Conservation (phyloP, 1,139 yeast genomes). For the Ogataea hybrid region DNA sequence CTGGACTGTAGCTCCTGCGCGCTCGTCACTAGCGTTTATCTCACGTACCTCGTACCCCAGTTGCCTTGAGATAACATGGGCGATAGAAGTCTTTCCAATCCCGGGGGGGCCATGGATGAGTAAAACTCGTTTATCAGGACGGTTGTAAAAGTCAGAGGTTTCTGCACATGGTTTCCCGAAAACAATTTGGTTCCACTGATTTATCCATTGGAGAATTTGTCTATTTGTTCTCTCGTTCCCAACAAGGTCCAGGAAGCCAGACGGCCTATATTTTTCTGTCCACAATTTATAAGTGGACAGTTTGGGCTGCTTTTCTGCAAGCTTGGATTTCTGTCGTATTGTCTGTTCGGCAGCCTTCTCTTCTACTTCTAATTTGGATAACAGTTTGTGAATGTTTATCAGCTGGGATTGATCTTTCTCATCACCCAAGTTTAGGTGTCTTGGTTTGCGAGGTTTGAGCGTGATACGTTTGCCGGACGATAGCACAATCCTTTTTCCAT, state of each 20-base stretch:
- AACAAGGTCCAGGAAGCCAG: conserved; percentile 61
- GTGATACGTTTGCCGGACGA: conserved; percentile 18
- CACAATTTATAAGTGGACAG: conserved; percentile 37
- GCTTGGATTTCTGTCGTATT: conserved; percentile 6
- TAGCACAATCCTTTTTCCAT: conserved; percentile 9
- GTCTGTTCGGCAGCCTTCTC: conserved; percentile 29
- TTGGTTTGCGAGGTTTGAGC: conserved; percentile 12
- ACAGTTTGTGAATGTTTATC: conserved; percentile 19
- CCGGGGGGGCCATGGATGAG: conserved; percentile 94
- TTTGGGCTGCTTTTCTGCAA: conserved; percentile 12
- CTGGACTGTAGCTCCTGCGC: conserved; percentile 52
- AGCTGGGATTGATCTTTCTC: conserved; percentile 9
- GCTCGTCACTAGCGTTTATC: conserved; percentile 86
- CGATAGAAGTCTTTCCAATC: conserved; percentile 89
- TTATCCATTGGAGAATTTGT: conserved; percentile 70
- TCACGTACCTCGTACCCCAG: conserved; percentile 81
- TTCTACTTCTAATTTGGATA: conserved; percentile 17
- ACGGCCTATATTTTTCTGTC: conserved; percentile 88
- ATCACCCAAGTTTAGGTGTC: background rate
- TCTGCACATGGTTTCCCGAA: conserved; percentile 36
- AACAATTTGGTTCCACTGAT: conserved; percentile 74
- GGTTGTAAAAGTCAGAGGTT: conserved; percentile 51
- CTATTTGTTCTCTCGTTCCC: conserved; percentile 86
- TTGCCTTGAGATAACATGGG: conserved; percentile 80
- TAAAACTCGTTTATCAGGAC: conserved; percentile 72